Conservation (phyloP, 257 asterid species). For the Haberlea rhodopensis region DNA sequence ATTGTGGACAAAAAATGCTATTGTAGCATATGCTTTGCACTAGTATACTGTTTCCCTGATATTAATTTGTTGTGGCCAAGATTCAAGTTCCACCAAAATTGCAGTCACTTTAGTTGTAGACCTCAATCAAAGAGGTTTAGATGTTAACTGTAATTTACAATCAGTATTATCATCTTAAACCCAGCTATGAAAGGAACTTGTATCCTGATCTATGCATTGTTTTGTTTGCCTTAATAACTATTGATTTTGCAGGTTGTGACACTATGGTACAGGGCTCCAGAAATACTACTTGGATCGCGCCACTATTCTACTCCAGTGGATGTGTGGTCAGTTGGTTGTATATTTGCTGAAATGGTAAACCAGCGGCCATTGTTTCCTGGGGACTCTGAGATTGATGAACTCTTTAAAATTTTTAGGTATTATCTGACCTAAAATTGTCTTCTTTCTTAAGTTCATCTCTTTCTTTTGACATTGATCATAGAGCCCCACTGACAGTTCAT, state of each 20-base stretch:
- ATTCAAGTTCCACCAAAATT: background rate
- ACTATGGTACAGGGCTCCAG: constrained; percentile 98
- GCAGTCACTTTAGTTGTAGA: background rate
- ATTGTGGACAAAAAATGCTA: constrained; percentile 10
- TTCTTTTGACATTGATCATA: constrained; percentile 1
- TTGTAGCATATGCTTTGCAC: constrained; percentile 3
- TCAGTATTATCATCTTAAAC: constrained; percentile 10
- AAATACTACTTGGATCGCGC: constrained; percentile 88
- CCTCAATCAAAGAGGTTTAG: background rate
- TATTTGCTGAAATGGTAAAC: constrained; percentile 96
- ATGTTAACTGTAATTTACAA: background rate
- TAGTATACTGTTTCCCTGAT: constrained; percentile 1
- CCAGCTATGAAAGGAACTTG: constrained; percentile 6
- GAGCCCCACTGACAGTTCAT: background rate
- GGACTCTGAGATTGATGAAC: constrained; percentile 94
- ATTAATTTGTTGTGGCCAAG: constrained; percentile 3
- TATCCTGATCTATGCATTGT: background rate
- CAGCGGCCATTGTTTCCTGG: constrained; percentile 82
- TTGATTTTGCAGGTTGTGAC: constrained; percentile 72
- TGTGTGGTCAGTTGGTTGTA: constrained; percentile 97
- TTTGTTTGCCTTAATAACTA: constrained; percentile 12
- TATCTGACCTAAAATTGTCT: constrained; percentile 22
- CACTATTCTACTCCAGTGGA: constrained; percentile 98
- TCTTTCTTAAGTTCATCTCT: constrained; percentile 8
- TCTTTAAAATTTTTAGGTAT: constrained; percentile 82